Evolutionary conservation across 1,139 yeast genomes (phyloP), one percentile per base, ranked within the genome.

Genomic region (Kodamaea sp.): DNA sequence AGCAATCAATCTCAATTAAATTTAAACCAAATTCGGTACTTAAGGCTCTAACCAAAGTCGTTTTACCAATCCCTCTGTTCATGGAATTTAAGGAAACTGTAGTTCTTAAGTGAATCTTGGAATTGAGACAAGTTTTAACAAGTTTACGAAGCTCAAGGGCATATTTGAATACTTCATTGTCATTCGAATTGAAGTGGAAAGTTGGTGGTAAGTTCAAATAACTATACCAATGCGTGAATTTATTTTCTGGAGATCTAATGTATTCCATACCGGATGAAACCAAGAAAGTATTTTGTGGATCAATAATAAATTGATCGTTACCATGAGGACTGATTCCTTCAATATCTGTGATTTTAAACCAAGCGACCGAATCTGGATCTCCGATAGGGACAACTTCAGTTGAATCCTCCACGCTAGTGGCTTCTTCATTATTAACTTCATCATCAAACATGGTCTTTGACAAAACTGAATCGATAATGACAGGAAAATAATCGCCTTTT

Each of bases 61-160:
- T 59, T 53, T 92, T 92, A 0, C 98, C 98, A 7, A 86, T 78
- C 5, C 87, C 90, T 39, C 95, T 68, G 27, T 81, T 76, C 54
- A 80, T 67, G 2, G 96, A 86, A 37, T 75, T 77, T 25, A 92
- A 57, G 27, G 90, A 57, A 0, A 89, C 67, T 0, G 88, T 73
- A 0, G 95, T 83, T 38, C 72, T 75, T 32, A 86, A 57, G 6
- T 69, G 58, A 8, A 65, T 52, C 57, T 56, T 56, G 37, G 60
- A 65, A 58, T 45, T 62, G 40, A 64, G 44, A 35, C 77, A 62
- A 31, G 84, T 73, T 37, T 63, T 52, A 9, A 79, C 49, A 43
- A 85, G 68, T 48, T 79, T 73, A 29, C 66, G 57, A 41, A 89
- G 57, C 40, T 73, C 75, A 12, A 59, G 55, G 1, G 84, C 86